Evolutionary conservation across 768 basidiomycete genomes (phyloP), one percentile per base, ranked within the genome.

Genomic region (Gymnopilus junonius): DNA sequence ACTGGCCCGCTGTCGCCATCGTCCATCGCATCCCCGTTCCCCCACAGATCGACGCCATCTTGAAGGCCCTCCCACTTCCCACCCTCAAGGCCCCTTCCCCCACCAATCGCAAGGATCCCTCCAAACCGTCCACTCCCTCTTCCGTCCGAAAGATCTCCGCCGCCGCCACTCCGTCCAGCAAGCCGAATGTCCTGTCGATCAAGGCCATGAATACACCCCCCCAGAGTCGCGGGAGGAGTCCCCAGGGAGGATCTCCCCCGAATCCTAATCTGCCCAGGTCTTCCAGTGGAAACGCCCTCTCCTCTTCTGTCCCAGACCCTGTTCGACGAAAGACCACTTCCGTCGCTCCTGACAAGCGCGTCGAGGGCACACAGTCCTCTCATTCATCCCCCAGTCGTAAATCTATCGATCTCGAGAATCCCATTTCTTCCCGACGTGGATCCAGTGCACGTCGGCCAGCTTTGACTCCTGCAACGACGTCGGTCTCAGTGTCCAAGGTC

Each of bases 1-100:
- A 93, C 74, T 95, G 93, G 93, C 86, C 82, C 67, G 85, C 91
- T 31, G 91, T 94, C 73, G 89, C 86, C 75, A 82, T 84, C 64
- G 86, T 93, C 11, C 90, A 94, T 70, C 83, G 85, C 62, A 80
- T 93, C 58, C 82, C 88, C 58, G 92, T 93, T 64, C 93, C 93
- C 17, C 71, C 81, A 12, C 89, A 90, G 55, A 84, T 92, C 74
- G 90, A 88, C 75, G 78, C 83, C n/a, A 75, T 87, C 55, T 80
- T 92, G 55, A 90, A 90, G 61, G 81, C 79, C 61, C 74, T 86
- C 54, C 61, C 63, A 10, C 54, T 70, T 12, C 69, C 69, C 29
- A 56, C 61, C 42, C 46, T 54, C 37, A 54, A 58, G 65, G 75
- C 70, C 58, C 63, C 71, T 55, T 72, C 75, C 37, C 72, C 71